These are phyloP conservation scores for Tubosaeta sp. DNA, from an alignment of 768 basidiomycete genomes.

Conservation along the genomic window DNA sequence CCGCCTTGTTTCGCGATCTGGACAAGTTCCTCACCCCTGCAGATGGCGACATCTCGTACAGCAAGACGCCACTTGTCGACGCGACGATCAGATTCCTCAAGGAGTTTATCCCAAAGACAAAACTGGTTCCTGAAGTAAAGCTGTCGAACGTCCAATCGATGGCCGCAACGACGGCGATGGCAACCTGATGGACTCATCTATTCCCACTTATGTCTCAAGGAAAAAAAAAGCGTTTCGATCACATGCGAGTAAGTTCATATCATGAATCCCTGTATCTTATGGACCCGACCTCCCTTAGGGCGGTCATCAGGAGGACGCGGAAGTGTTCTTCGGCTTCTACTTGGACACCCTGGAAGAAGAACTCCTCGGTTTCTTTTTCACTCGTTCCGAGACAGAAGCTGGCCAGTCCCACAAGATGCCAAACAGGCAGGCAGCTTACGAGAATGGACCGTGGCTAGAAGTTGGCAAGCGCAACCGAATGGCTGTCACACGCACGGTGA, in stretches of 20 bases:
- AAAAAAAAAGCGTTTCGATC: constrained; percentile 93
- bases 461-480: constrained; percentile 85
- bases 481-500: constrained; percentile 76
- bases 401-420: constrained; percentile 12
- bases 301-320: constrained; percentile 96
- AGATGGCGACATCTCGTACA: constrained; percentile 23
- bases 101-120: constrained; percentile 53
- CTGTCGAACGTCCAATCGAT: constrained; percentile 31
- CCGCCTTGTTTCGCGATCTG: constrained; percentile 77
- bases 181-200: constrained; percentile 62
- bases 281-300: constrained; percentile 40
- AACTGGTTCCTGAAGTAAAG: constrained; percentile 28
- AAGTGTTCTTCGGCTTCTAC: constrained; percentile 97
- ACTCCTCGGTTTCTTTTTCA: constrained; percentile 57
- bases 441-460: constrained; percentile 84
- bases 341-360: constrained; percentile 94
- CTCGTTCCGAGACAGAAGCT: constrained; percentile 36
- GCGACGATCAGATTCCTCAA: constrained; percentile 71
- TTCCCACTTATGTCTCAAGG: constrained; percentile 83
- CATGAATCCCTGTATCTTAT: neutral
- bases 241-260: constrained; percentile 68
- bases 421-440: constrained; percentile 25
- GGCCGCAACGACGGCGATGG: constrained; percentile 41
- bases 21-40: constrained; percentile 45
- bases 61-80: constrained; percentile 54